phyloP scores from a whole-genome alignment of 495 filamentous ascomycete genomes.

The Penicillium roqueforti region DNA sequence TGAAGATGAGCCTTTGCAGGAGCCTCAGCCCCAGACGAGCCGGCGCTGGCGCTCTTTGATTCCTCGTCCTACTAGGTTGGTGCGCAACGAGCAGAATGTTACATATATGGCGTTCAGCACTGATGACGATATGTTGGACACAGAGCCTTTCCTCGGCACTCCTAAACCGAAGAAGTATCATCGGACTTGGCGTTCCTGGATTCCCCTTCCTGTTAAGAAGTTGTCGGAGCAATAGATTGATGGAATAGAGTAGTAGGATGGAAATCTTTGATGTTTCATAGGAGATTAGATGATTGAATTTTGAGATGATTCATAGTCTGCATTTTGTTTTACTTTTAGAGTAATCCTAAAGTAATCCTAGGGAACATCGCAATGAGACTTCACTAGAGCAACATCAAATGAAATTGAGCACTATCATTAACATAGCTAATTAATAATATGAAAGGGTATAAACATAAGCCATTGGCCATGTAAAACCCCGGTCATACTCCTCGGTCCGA shows the following conservation, averaged over 20 bases:
- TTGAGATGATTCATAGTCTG: neutral
- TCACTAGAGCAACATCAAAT: neutral
- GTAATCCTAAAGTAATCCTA: no score
- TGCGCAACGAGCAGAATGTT: neutral
- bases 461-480: neutral
- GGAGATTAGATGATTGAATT: slow-evolving; percentile 2
- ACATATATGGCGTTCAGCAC: neutral
- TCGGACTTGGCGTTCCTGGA: neutral
- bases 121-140: neutral
- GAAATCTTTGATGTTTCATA: slow-evolving; percentile 19
- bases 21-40: neutral
- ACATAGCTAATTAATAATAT: neutral
- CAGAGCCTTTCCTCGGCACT: neutral
- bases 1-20: neutral
- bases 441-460: neutral
- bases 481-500: neutral
- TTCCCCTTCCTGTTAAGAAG: slow-evolving; percentile 1
- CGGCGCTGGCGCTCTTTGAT: neutral
- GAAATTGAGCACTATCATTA: neutral
- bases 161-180: neutral
- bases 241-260: neutral
- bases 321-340: neutral
- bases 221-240: neutral
- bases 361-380: neutral
- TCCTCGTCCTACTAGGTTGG: slow-evolving; percentile 1